Evolutionary conservation across 345 rosid genomes (phyloP).

Genomic region (Ceriops decandra): DNA sequence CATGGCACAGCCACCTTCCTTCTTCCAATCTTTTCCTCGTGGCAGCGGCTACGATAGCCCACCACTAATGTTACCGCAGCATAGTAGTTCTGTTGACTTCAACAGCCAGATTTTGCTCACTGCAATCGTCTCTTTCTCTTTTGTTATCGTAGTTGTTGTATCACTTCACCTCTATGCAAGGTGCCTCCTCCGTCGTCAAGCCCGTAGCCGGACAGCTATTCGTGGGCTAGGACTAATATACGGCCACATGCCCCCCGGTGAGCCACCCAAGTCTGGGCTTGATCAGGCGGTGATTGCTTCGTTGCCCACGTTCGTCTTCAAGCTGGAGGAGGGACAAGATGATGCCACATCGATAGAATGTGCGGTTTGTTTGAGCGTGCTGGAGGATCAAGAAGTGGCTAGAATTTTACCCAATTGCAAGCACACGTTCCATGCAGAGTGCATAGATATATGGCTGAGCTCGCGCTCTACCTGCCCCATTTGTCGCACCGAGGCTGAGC

Average conservation of each 20-base stretch:
- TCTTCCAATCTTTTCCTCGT: background rate
- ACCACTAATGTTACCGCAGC: background rate
- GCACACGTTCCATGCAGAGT: conserved; percentile 64
- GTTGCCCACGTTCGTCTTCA: conserved; percentile 46
- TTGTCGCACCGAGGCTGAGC: conserved; percentile 74
- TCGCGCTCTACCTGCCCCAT: conserved; percentile 65
- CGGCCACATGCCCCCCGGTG: background rate
- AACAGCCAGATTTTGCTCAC: conserved; percentile 22
- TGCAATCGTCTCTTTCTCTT: conserved; percentile 14
- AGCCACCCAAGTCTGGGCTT: conserved; percentile 40
- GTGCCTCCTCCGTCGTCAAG: conserved; percentile 11
- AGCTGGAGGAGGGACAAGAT: conserved; percentile 11
- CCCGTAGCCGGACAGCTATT: background rate
- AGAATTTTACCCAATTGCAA: conserved; percentile 67
- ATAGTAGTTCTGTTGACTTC: background rate
- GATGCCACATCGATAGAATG: conserved; percentile 37
- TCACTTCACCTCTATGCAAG: conserved; percentile 21
- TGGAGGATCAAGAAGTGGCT: conserved; percentile 60
- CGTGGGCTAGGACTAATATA: background rate
- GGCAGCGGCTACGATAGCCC: no score
- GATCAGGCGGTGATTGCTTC: conserved; percentile 44
- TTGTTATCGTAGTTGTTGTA: conserved; percentile 11
- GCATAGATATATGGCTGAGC: conserved; percentile 67
- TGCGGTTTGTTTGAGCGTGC: conserved; percentile 58
- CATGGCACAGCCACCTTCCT: background rate